These are phyloP conservation scores for Ceratocystis alfenasii DNA, from an alignment of 2,329 filamentous ascomycete species.

Conservation along the genomic window DNA sequence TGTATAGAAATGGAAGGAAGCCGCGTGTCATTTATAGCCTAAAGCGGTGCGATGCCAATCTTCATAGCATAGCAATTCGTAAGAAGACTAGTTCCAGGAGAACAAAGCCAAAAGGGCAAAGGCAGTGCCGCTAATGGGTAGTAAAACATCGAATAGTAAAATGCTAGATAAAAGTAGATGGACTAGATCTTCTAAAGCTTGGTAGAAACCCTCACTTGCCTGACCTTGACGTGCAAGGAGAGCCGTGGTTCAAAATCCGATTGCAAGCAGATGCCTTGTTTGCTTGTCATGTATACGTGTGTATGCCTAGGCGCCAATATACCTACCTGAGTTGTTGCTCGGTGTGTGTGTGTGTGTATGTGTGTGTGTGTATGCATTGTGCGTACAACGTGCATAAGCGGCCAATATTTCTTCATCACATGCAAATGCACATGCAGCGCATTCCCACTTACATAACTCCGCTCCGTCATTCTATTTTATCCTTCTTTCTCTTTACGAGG, in stretches of 20 bases:
- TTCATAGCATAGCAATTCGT: background rate
- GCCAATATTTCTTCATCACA: background rate
- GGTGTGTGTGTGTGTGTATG: background rate
- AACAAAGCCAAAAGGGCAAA: background rate
- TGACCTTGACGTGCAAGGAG: too few species aligned
- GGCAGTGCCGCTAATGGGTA: background rate
- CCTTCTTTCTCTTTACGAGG: too few species aligned
- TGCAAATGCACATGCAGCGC: background rate
- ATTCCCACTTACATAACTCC: background rate
- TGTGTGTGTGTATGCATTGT: background rate
- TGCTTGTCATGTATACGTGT: too few species aligned
- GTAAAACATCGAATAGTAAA: too few species aligned
- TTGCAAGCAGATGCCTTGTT: too few species aligned
- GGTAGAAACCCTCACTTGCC: background rate
- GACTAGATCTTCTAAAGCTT: background rate
- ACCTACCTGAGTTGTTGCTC: background rate
- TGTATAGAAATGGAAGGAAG: background rate
- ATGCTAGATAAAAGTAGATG: background rate
- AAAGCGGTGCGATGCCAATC: background rate
- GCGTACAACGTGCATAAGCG: background rate
- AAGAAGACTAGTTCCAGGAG: conserved; percentile 7
- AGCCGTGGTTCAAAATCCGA: too few species aligned
- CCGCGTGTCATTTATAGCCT: background rate
- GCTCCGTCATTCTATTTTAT: background rate
- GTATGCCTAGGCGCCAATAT: background rate